These are phyloP conservation scores for Rhizoclosmatium globosum DNA, from an alignment of 192 early-diverging fungal species.

Conservation along the genomic window DNA sequence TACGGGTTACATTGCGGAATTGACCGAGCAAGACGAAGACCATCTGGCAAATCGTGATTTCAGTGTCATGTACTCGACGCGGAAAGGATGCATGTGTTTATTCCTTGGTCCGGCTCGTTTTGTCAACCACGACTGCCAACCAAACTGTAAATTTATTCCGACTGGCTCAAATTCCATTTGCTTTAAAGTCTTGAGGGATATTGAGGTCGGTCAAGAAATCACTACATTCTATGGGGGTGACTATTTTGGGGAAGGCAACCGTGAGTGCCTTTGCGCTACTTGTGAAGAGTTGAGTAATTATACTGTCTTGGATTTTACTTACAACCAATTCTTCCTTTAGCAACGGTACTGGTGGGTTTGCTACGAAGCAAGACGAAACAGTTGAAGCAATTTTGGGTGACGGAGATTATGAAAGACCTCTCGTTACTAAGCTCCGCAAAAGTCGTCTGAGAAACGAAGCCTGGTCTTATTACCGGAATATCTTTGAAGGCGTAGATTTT, in stretches of 20 bases:
- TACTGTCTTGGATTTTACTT: conserved; percentile 4
- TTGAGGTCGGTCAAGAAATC: conserved; percentile 76
- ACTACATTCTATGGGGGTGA: conserved; percentile 70
- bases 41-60: conserved; percentile 64
- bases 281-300: conserved; percentile 66
- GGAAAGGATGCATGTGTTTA: conserved; percentile 62
- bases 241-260: conserved; percentile 76
- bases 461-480: conserved; percentile 22
- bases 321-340: conserved; percentile 11
- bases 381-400: conserved; percentile 22
- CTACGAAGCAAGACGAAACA: not conserved
- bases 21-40: conserved; percentile 56
- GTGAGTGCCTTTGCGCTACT: conserved; percentile 75
- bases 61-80: conserved; percentile 70
- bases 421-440: conserved; percentile 29
- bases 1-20: conserved; percentile 60
- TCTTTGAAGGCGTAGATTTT: conserved; percentile 29
- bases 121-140: conserved; percentile 78
- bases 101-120: conserved; percentile 79
- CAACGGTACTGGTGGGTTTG: conserved; percentile 32
- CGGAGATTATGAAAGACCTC: conserved; percentile 30
- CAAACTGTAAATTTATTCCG: conserved; percentile 64
- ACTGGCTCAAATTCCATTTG: conserved; percentile 56
- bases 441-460: conserved; percentile 19
- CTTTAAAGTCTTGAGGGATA: conserved; percentile 73